A percentile compares a stretch with the other conserved stretches of the same genome.
Evolutionary conservation across 2,329 filamentous ascomycete species (phyloP).

Genomic region (Botrytis byssoidea): DNA sequence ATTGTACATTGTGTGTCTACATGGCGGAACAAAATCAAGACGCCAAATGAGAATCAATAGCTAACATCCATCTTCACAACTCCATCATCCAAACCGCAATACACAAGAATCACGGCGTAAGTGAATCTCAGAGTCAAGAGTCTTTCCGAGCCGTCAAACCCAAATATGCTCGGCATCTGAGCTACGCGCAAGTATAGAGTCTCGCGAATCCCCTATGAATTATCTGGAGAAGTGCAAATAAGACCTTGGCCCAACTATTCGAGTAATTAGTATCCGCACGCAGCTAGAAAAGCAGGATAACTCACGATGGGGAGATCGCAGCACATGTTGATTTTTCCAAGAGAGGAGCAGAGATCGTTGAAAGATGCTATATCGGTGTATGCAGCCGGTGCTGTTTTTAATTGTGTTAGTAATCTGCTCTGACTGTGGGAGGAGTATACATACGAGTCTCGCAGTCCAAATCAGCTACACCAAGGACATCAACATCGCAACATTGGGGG

Average conservation of each 20-base stretch:
- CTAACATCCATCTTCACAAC: not conserved
- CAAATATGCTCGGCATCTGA: not conserved
- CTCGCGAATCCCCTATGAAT: not conserved
- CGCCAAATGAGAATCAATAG: not conserved
- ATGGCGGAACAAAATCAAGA: not conserved
- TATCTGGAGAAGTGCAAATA: not conserved
- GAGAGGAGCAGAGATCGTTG: constrained; percentile 29
- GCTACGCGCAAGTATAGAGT: too few species aligned
- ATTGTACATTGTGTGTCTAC: not conserved
- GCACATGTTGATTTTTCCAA: constrained; percentile 49
- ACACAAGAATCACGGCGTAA: not conserved
- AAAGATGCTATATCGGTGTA: constrained; percentile 45
- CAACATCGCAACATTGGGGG: constrained; percentile 60
- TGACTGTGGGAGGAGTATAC: constrained; percentile 32
- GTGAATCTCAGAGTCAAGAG: not conserved
- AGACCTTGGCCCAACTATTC: constrained; percentile 11
- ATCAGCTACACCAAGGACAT: constrained; percentile 57
- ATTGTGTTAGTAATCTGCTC: not conserved
- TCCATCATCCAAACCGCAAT: not conserved
- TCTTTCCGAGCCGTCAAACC: not conserved
- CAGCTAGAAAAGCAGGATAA: not conserved
- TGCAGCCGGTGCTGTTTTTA: constrained; percentile 39
- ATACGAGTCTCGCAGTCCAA: constrained; percentile 56
- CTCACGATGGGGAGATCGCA: constrained; percentile 51
- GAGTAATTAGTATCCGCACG: not conserved